Base-by-base conservation (phyloP, 305 asterid species). In the Stenogyne calaminthoides region DNA sequence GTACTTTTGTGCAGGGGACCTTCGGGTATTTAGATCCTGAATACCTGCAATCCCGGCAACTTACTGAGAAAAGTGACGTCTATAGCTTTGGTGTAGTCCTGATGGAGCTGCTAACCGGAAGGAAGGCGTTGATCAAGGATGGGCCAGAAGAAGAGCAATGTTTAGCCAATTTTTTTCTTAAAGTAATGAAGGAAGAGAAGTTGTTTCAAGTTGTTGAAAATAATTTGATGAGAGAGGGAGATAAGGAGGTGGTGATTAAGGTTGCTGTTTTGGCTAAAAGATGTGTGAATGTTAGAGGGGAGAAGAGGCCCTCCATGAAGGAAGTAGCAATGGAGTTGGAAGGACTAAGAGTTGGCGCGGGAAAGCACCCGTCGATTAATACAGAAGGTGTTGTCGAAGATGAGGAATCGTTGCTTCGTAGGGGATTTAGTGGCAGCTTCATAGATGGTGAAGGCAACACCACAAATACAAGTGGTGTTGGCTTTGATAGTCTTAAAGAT, bases 281-380 rank as follows among this genome's bases (percentile, higher is more conserved):
- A 6, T 82, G 83, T 75, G 57, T 78, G 61, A 36, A 9, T 42
- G 59, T 76, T 54, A 69, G 19, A 19, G 78, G 78, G 3, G 73
- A 77, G 18, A 67, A n/a, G n/a, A n/a, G n/a, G n/a, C n/a, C n/a
- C n/a, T n/a, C n/a, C n/a, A n/a, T n/a, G n/a, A n/a, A n/a, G n/a
- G n/a, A n/a, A n/a, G n/a, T n/a, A n/a, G n/a, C n/a, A n/a, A n/a
- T n/a, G n/a, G n/a, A n/a, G n/a, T n/a, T n/a, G n/a, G n/a, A n/a
- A n/a, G n/a, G n/a, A n/a, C n/a, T n/a, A n/a, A n/a, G n/a, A n/a
- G n/a, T n/a, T n/a, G n/a, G n/a, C n/a, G n/a, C n/a, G n/a, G n/a
- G n/a, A n/a, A n/a, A n/a, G n/a, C n/a, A n/a, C 29, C 14, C 78
- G 2, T 74, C 80, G 78, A 52, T 6, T 29, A 32, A 8, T 29